Evolutionary conservation across 116 monocot genomes (phyloP).

Genomic region (Zostera marina): DNA sequence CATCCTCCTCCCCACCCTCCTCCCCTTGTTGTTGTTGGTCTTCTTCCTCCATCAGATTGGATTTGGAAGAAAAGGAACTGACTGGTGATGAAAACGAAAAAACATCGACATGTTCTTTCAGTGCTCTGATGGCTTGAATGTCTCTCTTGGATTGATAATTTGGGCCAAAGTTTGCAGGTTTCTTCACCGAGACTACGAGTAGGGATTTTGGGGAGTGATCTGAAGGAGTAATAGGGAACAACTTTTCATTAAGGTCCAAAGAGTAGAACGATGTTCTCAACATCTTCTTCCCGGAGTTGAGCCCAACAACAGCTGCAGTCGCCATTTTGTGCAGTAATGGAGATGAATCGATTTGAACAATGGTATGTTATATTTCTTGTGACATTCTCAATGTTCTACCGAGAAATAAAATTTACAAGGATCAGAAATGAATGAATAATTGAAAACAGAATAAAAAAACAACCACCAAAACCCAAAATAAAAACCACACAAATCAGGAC

Average conservation of each 20-base stretch:
- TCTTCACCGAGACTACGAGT: conserved; percentile 29
- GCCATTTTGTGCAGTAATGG: conserved; percentile 30
- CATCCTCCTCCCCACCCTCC: no score
- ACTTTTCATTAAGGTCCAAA: conserved; percentile 48
- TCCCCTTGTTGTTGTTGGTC: not conserved
- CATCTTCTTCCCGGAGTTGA: conserved; percentile 63
- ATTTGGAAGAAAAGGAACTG: conserved; percentile 9
- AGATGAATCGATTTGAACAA: conserved; percentile 1
- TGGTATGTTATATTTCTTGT: conserved; percentile 1
- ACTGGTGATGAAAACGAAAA: conserved; percentile 14
- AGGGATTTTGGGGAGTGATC: conserved; percentile 23
- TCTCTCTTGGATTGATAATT: conserved; percentile 30
- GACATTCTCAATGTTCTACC: not conserved
- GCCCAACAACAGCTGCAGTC: conserved; percentile 58
- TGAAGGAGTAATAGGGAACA: conserved; percentile 16
- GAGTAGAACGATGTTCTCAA: conserved; percentile 55
- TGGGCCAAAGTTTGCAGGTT: conserved; percentile 30
- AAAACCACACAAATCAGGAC: no score
- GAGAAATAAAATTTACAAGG: not conserved
- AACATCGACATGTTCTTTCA: conserved; percentile 30
- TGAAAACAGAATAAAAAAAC: no score
- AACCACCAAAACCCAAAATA: no score
- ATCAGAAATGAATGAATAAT: no score
- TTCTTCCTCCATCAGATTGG: conserved; percentile 3
- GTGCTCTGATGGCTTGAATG: conserved; percentile 30